These are phyloP conservation scores for Aspergillus awamori DNA, from an alignment of 2,329 filamentous ascomycete genomes.

Conservation along the genomic window DNA sequence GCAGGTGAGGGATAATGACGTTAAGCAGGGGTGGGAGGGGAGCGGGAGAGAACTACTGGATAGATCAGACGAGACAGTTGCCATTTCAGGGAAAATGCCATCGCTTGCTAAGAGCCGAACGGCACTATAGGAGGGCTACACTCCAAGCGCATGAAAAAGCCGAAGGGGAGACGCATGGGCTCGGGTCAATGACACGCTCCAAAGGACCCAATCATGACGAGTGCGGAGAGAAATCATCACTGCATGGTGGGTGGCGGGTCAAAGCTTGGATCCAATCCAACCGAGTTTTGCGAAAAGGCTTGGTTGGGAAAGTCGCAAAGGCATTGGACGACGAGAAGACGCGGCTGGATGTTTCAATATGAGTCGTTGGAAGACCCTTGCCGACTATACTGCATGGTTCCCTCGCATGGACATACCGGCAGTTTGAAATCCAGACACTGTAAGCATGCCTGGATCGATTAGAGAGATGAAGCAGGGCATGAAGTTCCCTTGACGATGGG, in stretches of 20 bases:
- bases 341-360: slow-evolving; percentile 4
- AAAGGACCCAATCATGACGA: slow-evolving; percentile 3
- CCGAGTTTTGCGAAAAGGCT: slow-evolving; percentile 10
- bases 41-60: neutral
- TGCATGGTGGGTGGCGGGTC: slow-evolving; percentile 11
- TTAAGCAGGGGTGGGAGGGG: neutral
- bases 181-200: neutral
- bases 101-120: neutral
- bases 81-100: neutral
- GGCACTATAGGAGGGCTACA: neutral
- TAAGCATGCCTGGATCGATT: neutral
- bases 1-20: neutral
- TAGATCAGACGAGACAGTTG: neutral
- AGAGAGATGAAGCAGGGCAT: neutral
- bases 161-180: neutral
- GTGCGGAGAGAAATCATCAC: slow-evolving; percentile 5
- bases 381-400: slow-evolving; percentile 1
- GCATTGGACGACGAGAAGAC: neutral
- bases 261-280: slow-evolving; percentile 12
- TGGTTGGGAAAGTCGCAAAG: neutral
- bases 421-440: neutral
- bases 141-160: neutral
- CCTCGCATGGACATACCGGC: neutral
- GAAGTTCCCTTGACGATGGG: neutral
- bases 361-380: slow-evolving; percentile 6